Conservation (phyloP, 805 yeast genomes). For the Candida nanaspora region DNA sequence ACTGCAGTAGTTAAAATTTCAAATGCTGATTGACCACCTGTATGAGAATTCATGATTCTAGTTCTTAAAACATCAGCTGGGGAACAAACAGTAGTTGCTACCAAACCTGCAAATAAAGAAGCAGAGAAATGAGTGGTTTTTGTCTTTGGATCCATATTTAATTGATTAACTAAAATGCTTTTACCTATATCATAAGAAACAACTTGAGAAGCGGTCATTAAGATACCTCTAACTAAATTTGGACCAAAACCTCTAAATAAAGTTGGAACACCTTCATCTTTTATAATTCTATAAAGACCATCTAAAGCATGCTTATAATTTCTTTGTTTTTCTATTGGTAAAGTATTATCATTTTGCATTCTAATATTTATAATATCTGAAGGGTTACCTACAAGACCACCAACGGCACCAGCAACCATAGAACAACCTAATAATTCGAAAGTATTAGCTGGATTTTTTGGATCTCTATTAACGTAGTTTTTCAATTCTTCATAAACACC, state of each 20-base stretch:
- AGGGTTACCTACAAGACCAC: constrained; percentile 85
- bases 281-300: constrained; percentile 54
- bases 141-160: constrained; percentile 49
- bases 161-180: constrained; percentile 40
- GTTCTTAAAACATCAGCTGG: constrained; percentile 92
- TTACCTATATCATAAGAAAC: constrained; percentile 81
- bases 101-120: constrained; percentile 73
- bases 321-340: constrained; percentile 58
- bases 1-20: constrained; percentile 48
- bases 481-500: constrained; percentile 80
- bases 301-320: constrained; percentile 73
- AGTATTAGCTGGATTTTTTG: constrained; percentile 45
- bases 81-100: constrained; percentile 87
- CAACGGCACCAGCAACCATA: constrained; percentile 79
- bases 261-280: constrained; percentile 52
- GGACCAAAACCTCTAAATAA: constrained; percentile 73
- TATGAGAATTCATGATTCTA: constrained; percentile 69
- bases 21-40: constrained; percentile 36
- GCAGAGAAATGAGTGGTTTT: constrained; percentile 73
- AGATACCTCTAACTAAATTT: constrained; percentile 69
- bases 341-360: constrained; percentile 81
- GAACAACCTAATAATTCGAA: constrained; percentile 63
- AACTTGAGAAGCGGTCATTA: constrained; percentile 89
- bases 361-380: constrained; percentile 82
- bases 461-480: constrained; percentile 36